Percentiles rank a stretch among this genome's conserved stretches.
These are phyloP conservation scores for Phytopythium chamaehyphon DNA, from an alignment of 352 stramenopile genomes.

Conservation along the genomic window DNA sequence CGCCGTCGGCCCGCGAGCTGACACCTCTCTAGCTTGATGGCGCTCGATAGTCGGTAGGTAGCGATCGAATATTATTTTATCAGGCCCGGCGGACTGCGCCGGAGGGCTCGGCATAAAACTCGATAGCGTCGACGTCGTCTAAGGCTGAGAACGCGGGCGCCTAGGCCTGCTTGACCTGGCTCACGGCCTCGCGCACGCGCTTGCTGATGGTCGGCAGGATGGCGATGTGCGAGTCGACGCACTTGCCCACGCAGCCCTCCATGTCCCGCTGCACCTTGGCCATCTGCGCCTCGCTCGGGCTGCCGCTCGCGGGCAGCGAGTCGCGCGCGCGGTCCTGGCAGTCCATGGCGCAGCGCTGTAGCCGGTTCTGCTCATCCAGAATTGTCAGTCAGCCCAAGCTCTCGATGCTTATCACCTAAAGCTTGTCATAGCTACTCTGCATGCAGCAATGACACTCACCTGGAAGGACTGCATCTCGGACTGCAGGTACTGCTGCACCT, in stretches of 20 bases:
- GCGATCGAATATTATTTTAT: constrained; percentile 10
- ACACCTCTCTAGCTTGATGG: constrained; percentile 14
- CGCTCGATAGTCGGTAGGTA: not conserved
- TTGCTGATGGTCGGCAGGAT: constrained; percentile 71
- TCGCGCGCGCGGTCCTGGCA: constrained; percentile 84
- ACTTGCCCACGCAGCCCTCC: constrained; percentile 61
- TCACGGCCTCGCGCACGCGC: constrained; percentile 66
- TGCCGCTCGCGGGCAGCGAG: constrained; percentile 43
- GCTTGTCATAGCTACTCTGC: not conserved
- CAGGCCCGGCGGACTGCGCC: not conserved
- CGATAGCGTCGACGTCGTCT: not conserved
- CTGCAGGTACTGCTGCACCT: constrained; percentile 81
- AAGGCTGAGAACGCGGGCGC: not conserved
- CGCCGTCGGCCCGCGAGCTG: constrained; percentile 11
- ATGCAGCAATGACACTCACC: constrained; percentile 11
- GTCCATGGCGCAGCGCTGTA: constrained; percentile 84
- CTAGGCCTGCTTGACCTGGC: constrained; percentile 63
- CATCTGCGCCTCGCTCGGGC: constrained; percentile 70
- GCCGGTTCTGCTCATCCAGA: constrained; percentile 39
- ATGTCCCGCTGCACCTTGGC: constrained; percentile 67
- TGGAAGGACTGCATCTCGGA: constrained; percentile 84
- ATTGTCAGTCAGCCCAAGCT: not conserved
- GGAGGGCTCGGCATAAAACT: not conserved
- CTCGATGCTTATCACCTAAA: too few relatives aligned
- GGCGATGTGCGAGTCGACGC: constrained; percentile 74